Base-by-base conservation (phyloP, 2,329 filamentous ascomycete species). In the Emericellopsis cladophorae region DNA sequence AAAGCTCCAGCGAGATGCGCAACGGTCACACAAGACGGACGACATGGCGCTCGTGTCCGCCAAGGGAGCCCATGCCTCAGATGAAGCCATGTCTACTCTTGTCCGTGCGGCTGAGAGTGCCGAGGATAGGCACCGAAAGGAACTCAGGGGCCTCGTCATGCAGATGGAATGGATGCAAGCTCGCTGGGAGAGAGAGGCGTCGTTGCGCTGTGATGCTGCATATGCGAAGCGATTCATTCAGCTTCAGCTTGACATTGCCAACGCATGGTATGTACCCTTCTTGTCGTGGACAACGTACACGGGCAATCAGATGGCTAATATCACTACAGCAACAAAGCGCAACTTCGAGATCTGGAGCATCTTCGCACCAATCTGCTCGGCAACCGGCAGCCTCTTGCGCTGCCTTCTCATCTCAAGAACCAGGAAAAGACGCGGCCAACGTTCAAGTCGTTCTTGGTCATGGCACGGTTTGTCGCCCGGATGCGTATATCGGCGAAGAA, bases 111-210 rank as follows among this genome's bases (percentile, higher is more conserved):
- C 72, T 29, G 68, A 75, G 50, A 67, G 72, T 39, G 78, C 81
- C 36, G 79, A 87, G 52, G 76, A 76, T 49, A 68, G 74, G 36
- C 85, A 92, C 57, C 67, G 71, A 51, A 80, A 79, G 58, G 85
- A 93, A 62, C 66, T 95, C 40, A 77, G 80, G 49, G 90, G 90
- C 15, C 71, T 96, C 55, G 76, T 78, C 40, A 84, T 92, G 64
- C 89, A 96, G 62, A 90, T 96, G 57, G 76, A 88, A 53, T 96
- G 85, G 79, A 77, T 96, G 58, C 79, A 88, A 52, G 85, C 86
- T 2, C 78, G 82, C 40, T 84, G 84, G 65, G 73, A 77, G 55
- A 76, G 92, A 26, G 90, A 95, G 61, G 78, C 85, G 50, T 76
- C 74, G 39, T 81, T 96, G 62, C 75, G 92, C 34, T 72, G 74